Evolutionary conservation across 352 stramenopile species (phyloP).

Genomic region (Phytophthora europaea): DNA sequence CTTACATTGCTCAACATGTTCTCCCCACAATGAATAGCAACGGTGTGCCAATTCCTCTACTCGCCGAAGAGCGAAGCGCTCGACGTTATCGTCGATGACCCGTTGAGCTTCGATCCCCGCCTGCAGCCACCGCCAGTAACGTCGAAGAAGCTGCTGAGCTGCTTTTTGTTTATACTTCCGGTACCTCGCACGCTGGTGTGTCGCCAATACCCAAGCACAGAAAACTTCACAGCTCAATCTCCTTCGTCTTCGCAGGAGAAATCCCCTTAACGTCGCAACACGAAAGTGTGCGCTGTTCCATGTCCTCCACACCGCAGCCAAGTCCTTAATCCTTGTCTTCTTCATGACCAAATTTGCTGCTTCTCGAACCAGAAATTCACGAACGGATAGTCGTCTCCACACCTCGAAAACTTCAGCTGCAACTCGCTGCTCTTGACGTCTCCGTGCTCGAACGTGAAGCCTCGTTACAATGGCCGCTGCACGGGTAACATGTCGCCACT

Average conservation of each 20-base stretch:
- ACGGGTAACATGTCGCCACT: constrained; percentile 21
- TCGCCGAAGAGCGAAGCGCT: constrained; percentile 8
- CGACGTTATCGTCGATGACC: constrained; percentile 10
- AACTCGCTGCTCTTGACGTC: constrained; percentile 18
- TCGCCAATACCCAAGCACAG: constrained; percentile 22
- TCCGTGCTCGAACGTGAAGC: constrained; percentile 19
- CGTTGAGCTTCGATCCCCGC: constrained; percentile 21
- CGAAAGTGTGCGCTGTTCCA: constrained; percentile 22
- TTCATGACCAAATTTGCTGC: constrained; percentile 9
- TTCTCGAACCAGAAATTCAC: background rate
- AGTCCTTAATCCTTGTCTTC: background rate
- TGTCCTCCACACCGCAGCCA: constrained; percentile 10
- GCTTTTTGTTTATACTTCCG: constrained; percentile 23
- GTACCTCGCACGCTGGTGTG: constrained; percentile 6
- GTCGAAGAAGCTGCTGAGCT: constrained; percentile 14
- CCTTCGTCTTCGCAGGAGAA: constrained; percentile 5
- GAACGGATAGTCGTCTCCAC: constrained; percentile 16
- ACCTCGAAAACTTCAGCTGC: constrained; percentile 4
- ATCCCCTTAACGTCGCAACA: constrained; percentile 2
- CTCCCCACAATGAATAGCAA: constrained; percentile 26
- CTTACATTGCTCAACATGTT: constrained; percentile 27
- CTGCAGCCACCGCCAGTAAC: constrained; percentile 28
- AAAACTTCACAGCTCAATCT: constrained; percentile 21
- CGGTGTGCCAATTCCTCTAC: background rate
- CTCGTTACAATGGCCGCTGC: constrained; percentile 13